Base-by-base conservation (phyloP, 1,284 basidiomycete species). In the Tilletiopsis washingtonensis region DNA sequence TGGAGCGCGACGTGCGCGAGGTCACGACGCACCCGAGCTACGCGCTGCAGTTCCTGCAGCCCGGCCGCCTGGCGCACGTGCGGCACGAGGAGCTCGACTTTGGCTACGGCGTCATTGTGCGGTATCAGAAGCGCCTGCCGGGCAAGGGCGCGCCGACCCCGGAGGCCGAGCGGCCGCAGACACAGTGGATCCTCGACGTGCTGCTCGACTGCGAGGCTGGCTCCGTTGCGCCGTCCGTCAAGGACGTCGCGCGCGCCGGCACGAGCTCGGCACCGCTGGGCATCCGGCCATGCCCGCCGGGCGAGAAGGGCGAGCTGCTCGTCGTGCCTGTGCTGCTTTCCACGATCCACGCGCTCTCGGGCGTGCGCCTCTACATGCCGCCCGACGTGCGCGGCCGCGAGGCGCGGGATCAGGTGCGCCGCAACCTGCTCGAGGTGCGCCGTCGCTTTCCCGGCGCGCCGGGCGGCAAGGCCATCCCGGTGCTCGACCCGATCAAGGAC, bases 1-100 rank as follows among this genome's bases (percentile, higher is more conserved):
- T 96, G 78, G 79, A 79, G 2, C 75, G 75, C 45, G 94, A 98
- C 74, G 89, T 96, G 75, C 81, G 84, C 53, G 84, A 86, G 42
- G 90, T 98, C 54, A 82, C 96, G 67, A 91, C 90, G 0, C 93
- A 98, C 73, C 94, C 94, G 0, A 85, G 83, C 5, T 98, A 97
- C 75, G 81, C 85, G 21, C 75, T 98, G 21, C 91, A 93, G 0
- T 98, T 97, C 79, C 78, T 98, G 14, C 88, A 96, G 73, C 79
- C 86, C 23, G 94, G 94, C 37, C 83, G 94, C 6, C 78, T 98
- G 19, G 86, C 97, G 40, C 86, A 86, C 66, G 81, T 99, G 62
- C 85, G 86, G 66, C 81, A 94, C 69, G 82, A 85, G 51, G 84
- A 86, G 47, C 77, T 85, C 23, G 88, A 98, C 75, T 98, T 94